These are phyloP conservation scores for Claviceps fusiformis DNA, from an alignment of 2,329 filamentous ascomycete species.

Conservation along the genomic window DNA sequence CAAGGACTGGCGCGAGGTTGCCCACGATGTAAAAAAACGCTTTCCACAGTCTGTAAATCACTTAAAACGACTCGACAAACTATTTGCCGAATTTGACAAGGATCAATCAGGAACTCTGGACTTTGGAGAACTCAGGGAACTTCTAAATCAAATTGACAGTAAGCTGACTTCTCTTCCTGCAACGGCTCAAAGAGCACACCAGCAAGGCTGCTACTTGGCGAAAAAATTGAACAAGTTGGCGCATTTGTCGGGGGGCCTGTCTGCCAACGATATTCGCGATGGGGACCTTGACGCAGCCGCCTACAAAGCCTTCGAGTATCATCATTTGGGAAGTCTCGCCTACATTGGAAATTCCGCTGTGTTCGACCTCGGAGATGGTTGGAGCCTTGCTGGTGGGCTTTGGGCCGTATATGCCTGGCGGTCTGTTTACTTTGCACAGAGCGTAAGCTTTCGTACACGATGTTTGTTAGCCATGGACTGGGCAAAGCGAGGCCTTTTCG, in stretches of 20 bases:
- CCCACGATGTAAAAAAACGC: slow-evolving; percentile 67
- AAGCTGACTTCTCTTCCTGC: slow-evolving; percentile 91
- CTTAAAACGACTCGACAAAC: slow-evolving; percentile 74
- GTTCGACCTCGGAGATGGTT: slow-evolving; percentile 72
- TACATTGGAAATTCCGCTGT: slow-evolving; percentile 95
- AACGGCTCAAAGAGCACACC: slow-evolving; percentile 89
- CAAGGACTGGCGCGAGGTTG: slow-evolving; percentile 75
- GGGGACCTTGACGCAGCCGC: slow-evolving; percentile 85
- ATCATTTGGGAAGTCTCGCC: slow-evolving; percentile 78
- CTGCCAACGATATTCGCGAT: slow-evolving; percentile 68
- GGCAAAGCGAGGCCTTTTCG: slow-evolving; percentile 92
- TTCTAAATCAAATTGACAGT: slow-evolving; percentile 82
- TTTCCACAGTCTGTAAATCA: slow-evolving; percentile 87
- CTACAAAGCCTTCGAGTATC: slow-evolving; percentile 91
- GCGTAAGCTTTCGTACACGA: slow-evolving; percentile 81
- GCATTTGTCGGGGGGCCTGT: slow-evolving; percentile 59
- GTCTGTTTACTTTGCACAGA: slow-evolving; percentile 94
- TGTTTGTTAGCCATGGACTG: slow-evolving; percentile 93
- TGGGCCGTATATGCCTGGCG: slow-evolving; percentile 94
- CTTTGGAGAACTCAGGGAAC: slow-evolving; percentile 79
- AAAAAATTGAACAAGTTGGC: slow-evolving; percentile 90
- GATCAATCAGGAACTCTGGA: slow-evolving; percentile 89
- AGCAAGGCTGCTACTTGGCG: slow-evolving; percentile 86
- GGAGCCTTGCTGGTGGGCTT: slow-evolving; percentile 68
- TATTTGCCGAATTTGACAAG: slow-evolving; percentile 85